A percentile compares a stretch with the other conserved stretches of the same genome.
These are phyloP conservation scores for Cutaneotrichosporon dermatis DNA, from an alignment of 1,284 basidiomycete species.

Conservation along the genomic window DNA sequence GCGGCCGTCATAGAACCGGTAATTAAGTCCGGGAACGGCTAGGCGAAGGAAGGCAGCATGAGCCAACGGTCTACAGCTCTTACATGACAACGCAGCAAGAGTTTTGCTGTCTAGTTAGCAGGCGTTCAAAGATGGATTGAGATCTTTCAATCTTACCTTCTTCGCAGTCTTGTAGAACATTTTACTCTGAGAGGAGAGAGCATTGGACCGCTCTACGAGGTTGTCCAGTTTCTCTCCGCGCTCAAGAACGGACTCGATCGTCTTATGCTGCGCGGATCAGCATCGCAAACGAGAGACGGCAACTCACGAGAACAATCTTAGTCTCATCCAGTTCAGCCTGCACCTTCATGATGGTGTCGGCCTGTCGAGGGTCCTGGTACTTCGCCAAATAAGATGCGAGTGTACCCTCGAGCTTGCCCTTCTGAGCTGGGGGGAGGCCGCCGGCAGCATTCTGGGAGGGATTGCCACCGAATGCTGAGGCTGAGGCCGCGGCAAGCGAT, in stretches of 20 bases:
- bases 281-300: slow-evolving; percentile 2
- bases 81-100: slow-evolving; percentile 59
- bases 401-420: slow-evolving; percentile 53
- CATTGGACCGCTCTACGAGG: slow-evolving; percentile 89
- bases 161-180: slow-evolving; percentile 92
- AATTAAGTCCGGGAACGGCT: no score
- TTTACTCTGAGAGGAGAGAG: slow-evolving; percentile 85
- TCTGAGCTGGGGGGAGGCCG: slow-evolving; percentile 47
- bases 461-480: slow-evolving; percentile 45
- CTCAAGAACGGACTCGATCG: slow-evolving; percentile 94
- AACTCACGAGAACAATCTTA: slow-evolving; percentile 86
- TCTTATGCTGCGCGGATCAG: slow-evolving; percentile 72
- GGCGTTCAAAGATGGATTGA: no score
- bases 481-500: slow-evolving; percentile 39
- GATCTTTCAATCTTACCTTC: slow-evolving; percentile 58
- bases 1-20: no score
- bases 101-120: slow-evolving; percentile 56
- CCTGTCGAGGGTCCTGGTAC: slow-evolving; percentile 97
- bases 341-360: slow-evolving; percentile 97
- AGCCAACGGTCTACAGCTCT: neutral
- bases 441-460: slow-evolving; percentile 44
- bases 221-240: slow-evolving; percentile 97
- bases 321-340: slow-evolving; percentile 99
- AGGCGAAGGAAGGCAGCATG: no score
- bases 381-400: slow-evolving; percentile 77